These are phyloP conservation scores for Hypoxylon trugodes DNA, from an alignment of 495 filamentous ascomycete species.

Conservation along the genomic window DNA sequence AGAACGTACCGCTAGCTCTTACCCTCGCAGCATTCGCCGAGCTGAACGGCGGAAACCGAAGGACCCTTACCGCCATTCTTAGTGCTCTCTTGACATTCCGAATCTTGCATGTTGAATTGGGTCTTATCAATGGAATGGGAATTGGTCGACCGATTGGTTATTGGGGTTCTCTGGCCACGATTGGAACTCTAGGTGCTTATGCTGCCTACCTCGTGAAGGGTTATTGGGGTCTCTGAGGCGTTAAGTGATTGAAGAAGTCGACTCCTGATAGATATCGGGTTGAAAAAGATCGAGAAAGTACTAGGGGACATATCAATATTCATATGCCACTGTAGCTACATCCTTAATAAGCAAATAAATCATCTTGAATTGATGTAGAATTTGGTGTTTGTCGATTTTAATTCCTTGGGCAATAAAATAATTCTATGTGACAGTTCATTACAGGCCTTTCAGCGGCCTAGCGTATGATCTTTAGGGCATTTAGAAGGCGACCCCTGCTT, in stretches of 20 bases:
- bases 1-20: slow-evolving; percentile 51
- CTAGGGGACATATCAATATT: no score
- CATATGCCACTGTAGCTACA: no score
- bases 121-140: slow-evolving; percentile 44
- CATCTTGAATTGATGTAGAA: no score
- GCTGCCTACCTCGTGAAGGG: slow-evolving; percentile 47
- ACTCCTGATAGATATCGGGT: background rate
- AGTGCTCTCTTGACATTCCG: slow-evolving; percentile 49
- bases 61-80: slow-evolving; percentile 46
- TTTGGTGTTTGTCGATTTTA: no score
- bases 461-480: no score
- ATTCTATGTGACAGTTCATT: background rate
- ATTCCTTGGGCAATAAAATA: background rate
- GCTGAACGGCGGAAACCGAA: slow-evolving; percentile 53
- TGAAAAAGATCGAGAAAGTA: no score
- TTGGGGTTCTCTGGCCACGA: slow-evolving; percentile 48
- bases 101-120: slow-evolving; percentile 52
- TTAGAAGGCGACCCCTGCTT: no score
- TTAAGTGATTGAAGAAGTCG: no score
- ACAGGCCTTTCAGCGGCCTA: no score
- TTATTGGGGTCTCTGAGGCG: slow-evolving; percentile 23
- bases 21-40: slow-evolving; percentile 46
- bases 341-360: no score
- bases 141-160: slow-evolving; percentile 49
- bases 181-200: slow-evolving; percentile 50